Conservation (phyloP, 192 early-diverging fungal genomes). For the Coemansia reversa region DNA sequence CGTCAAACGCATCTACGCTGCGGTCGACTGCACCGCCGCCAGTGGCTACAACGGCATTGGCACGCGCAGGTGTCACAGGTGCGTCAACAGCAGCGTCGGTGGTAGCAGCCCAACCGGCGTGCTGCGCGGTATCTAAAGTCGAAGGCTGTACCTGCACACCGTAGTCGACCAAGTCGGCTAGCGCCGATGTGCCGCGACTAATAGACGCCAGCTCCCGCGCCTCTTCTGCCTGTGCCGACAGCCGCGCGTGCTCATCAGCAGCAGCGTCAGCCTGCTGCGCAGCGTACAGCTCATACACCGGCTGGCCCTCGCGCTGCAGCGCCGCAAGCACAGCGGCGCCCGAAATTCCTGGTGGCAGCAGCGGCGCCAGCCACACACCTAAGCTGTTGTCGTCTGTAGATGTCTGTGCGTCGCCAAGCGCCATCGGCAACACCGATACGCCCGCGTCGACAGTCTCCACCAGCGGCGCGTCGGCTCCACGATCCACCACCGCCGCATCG, state of each 20-base stretch:
- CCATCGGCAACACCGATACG: neutral
- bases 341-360: slow-evolving; percentile 34
- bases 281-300: slow-evolving; percentile 36
- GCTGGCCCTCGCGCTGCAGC: slow-evolving; percentile 35
- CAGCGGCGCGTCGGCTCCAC: slow-evolving; percentile 1
- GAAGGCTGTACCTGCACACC: slow-evolving; percentile 33
- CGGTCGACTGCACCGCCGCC: neutral
- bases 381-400: slow-evolving; percentile 27
- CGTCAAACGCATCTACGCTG: neutral
- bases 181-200: slow-evolving; percentile 27
- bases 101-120: slow-evolving; percentile 15
- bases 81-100: slow-evolving; percentile 25
- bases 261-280: slow-evolving; percentile 31
- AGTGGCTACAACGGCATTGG: neutral
- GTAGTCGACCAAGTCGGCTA: slow-evolving; percentile 19
- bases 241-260: slow-evolving; percentile 24
- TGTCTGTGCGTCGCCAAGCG: slow-evolving; percentile 11
- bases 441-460: neutral
- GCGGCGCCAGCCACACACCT: slow-evolving; percentile 38
- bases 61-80: neutral
- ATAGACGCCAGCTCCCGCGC: slow-evolving; percentile 5
- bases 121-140: slow-evolving; percentile 11
- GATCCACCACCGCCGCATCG: slow-evolving; percentile 3
- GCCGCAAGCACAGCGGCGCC: slow-evolving; percentile 26
- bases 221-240: slow-evolving; percentile 26